Base-by-base conservation (phyloP, 2,329 filamentous ascomycete genomes). In the Neopestalotiopsis sp. region DNA sequence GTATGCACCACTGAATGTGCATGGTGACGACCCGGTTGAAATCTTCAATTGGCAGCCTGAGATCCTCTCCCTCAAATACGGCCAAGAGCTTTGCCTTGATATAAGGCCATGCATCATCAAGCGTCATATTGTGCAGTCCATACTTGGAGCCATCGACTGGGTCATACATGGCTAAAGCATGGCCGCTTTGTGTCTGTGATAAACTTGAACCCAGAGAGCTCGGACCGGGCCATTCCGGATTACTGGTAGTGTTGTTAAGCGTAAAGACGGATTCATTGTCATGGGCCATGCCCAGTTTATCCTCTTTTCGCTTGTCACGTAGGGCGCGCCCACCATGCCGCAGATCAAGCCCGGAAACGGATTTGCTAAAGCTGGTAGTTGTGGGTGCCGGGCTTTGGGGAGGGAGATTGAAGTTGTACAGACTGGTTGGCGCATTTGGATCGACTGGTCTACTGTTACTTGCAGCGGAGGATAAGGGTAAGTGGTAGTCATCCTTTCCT, bases 21-120 rank as follows among this genome's bases (percentile, higher is more conserved):
- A 94, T 88, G 71, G 87, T 88, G n/a, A 95, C 93, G 1, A 95
- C 86, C 20, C 90, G 86, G 75, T 97, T 97, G 75, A 96, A 91
- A 75, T 95, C 93, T 78, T 97, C 94, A 5, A 96, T 89, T 0
- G 93, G 93, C n/a, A 93, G 84, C 45, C 92, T 87, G 20, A 95
- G 81, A 71, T 94, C 92, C 76, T 95, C 93, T 38, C 92, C 93
- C 72, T 95, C 92, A 73, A 96, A 97, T 2, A 96, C 89, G 68
- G 92, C 88, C 4, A 95, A 83, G 56, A 96, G 83, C 73, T 93
- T 91, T 3, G 92, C 90, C 79, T 92, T 94, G 20, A 96, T 80
- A 69, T 92, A 89, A 0, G 93, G 92, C 93, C 93, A 96, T 5
- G 93, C 94, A 78, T 96, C 93, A 73, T 96, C 93, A 49, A 87